These are phyloP conservation scores for Cryphonectria parasitica DNA, from an alignment of 2,329 filamentous ascomycete genomes.

Conservation along the genomic window DNA sequence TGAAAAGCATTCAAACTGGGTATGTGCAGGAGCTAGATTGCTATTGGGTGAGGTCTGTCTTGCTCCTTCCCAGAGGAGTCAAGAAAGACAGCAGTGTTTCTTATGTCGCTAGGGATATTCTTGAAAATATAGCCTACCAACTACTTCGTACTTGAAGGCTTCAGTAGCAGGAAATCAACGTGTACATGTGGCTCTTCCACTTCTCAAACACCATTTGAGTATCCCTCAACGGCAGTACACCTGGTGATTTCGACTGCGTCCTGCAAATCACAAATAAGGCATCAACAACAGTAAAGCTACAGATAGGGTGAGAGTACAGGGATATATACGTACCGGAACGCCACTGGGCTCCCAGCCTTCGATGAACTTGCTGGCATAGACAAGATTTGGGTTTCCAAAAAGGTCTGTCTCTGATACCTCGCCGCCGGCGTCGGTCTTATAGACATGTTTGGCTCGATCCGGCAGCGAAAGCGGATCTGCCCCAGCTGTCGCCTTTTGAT, in stretches of 20 bases:
- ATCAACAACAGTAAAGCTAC: not conserved
- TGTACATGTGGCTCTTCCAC: not conserved
- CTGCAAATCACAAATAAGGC: not conserved
- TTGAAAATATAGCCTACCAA: not conserved
- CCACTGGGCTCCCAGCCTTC: conserved; percentile 72
- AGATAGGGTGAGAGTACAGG: no score
- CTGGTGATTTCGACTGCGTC: conserved; percentile 70
- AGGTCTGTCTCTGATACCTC: conserved; percentile 40
- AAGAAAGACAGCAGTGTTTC: not conserved
- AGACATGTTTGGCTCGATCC: conserved; percentile 52
- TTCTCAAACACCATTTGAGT: not conserved
- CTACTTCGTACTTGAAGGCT: not conserved
- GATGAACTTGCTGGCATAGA: conserved; percentile 67
- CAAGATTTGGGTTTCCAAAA: conserved; percentile 64
- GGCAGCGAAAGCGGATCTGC: conserved; percentile 41
- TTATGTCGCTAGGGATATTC: not conserved
- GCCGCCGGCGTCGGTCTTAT: conserved; percentile 58
- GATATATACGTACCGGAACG: conserved; percentile 44
- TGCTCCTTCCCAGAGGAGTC: not conserved
- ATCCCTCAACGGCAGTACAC: conserved; percentile 50
- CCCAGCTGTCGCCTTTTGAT: conserved; percentile 34
- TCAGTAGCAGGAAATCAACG: no score
- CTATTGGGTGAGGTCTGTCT: not conserved
- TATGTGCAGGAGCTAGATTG: not conserved
- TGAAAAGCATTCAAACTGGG: not conserved